These are phyloP conservation scores for Suillus occidentalis DNA, from an alignment of 768 basidiomycete genomes.

Conservation along the genomic window DNA sequence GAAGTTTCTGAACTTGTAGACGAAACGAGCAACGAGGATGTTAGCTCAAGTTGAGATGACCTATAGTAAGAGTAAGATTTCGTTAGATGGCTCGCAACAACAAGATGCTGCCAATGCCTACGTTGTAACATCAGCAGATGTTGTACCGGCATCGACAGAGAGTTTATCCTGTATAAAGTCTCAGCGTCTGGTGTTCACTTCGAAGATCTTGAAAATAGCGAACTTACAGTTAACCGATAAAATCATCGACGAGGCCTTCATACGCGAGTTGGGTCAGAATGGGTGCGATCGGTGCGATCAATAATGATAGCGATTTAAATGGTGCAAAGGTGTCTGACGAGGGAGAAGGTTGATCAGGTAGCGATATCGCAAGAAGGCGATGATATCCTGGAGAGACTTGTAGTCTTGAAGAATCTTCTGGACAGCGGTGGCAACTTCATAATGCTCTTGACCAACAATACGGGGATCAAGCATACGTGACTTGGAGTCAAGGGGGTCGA, in stretches of 20 bases:
- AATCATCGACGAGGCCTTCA: constrained; percentile 92
- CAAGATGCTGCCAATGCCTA: not conserved
- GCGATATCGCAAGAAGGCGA: constrained; percentile 78
- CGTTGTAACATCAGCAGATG: constrained; percentile 18
- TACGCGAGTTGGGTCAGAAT: constrained; percentile 95
- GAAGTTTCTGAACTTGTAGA: not conserved
- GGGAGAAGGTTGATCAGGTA: constrained; percentile 40
- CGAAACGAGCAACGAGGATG: not conserved
- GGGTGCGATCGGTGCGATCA: constrained; percentile 90
- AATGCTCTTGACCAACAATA: constrained; percentile 94
- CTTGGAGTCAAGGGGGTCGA: constrained; percentile 99
- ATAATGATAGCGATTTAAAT: constrained; percentile 87
- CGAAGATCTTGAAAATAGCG: not conserved
- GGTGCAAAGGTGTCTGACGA: constrained; percentile 43
- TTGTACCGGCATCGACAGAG: not conserved
- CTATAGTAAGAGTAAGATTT: not conserved
- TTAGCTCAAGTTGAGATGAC: not conserved
- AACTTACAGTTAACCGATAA: constrained; percentile 83
- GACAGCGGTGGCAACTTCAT: constrained; percentile 92
- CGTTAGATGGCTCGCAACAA: not conserved
- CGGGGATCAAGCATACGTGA: constrained; percentile 99
- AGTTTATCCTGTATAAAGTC: constrained; percentile 48
- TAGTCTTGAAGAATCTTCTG: constrained; percentile 98
- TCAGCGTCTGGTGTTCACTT: too few relatives aligned
- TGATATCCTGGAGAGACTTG: constrained; percentile 98